phyloP scores from a whole-genome alignment of 768 basidiomycete genomes.

The Lactifluus volemus region DNA sequence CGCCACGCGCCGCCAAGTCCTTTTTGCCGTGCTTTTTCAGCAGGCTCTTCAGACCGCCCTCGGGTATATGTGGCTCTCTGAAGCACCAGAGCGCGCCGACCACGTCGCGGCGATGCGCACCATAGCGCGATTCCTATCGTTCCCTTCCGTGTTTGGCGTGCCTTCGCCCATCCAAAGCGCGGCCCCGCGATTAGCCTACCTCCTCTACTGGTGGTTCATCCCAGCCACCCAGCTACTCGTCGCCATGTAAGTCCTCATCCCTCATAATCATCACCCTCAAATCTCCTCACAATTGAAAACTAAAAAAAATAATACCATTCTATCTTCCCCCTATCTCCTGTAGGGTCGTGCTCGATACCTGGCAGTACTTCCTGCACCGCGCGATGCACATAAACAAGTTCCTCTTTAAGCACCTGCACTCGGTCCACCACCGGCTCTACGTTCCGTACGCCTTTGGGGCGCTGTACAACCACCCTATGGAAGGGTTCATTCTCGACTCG shows the following conservation, averaged over 20 bases:
- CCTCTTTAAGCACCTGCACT: slow-evolving; percentile 87
- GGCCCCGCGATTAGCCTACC: slow-evolving; percentile 38
- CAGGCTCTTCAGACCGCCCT: slow-evolving; percentile 77
- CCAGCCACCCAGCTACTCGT: slow-evolving; percentile 63
- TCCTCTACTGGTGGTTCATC: slow-evolving; percentile 90
- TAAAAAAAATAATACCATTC: not conserved
- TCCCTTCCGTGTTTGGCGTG: slow-evolving; percentile 21
- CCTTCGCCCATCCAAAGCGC: slow-evolving; percentile 34
- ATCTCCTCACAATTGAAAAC: not conserved
- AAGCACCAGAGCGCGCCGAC: slow-evolving; percentile 22
- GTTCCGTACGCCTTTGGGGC: slow-evolving; percentile 97
- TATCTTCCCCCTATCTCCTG: not conserved
- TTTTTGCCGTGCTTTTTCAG: slow-evolving; percentile 77
- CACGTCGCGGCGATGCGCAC: slow-evolving; percentile 23
- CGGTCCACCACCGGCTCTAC: slow-evolving; percentile 91
- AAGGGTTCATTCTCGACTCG: slow-evolving; percentile 86
- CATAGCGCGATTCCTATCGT: not conserved
- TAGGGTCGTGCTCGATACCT: slow-evolving; percentile 92
- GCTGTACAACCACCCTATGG: slow-evolving; percentile 94
- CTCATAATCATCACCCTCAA: not conserved
- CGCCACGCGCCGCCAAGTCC: slow-evolving; percentile 61
- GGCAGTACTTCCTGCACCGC: slow-evolving; percentile 97
- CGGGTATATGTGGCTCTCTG: slow-evolving; percentile 59
- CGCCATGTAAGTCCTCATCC: slow-evolving; percentile 64
- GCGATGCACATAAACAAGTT: slow-evolving; percentile 85